Percentiles rank a stretch among this genome's conserved stretches.
Conservation (phyloP, 1,139 yeast species). For the Hemisphaericaspora subhashii region DNA sequence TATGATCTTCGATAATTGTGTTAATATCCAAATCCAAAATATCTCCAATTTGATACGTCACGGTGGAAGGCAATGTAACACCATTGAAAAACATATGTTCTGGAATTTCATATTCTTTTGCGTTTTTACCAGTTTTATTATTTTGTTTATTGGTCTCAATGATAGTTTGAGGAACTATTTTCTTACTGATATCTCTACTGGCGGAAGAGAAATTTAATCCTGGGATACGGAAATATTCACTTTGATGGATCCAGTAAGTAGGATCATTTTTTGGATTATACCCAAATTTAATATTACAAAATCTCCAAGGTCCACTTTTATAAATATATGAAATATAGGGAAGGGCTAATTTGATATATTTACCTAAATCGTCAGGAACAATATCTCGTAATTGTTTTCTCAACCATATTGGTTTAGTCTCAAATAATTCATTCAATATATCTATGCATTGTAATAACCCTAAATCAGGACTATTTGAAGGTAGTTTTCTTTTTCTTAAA, state of each 20-base stretch:
- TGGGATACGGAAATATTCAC: slow-evolving; percentile 74
- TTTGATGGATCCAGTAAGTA: slow-evolving; percentile 68
- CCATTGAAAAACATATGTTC: slow-evolving; percentile 73
- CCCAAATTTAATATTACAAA: slow-evolving; percentile 79
- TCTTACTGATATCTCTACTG: slow-evolving; percentile 10
- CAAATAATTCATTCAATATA: slow-evolving; percentile 56
- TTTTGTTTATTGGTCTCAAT: slow-evolving; percentile 16
- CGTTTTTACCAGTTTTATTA: slow-evolving; percentile 12
- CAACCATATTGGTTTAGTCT: slow-evolving; percentile 80
- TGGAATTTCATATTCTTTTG: slow-evolving; percentile 33
- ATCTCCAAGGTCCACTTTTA: slow-evolving; percentile 94
- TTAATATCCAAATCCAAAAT: slow-evolving; percentile 64
- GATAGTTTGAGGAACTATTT: slow-evolving; percentile 20
- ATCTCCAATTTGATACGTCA: slow-evolving; percentile 82
- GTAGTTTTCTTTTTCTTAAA: slow-evolving; percentile 21
- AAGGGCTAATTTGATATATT: slow-evolving; percentile 67
- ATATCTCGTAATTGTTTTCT: slow-evolving; percentile 70
- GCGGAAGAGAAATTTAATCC: slow-evolving; percentile 24
- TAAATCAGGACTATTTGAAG: slow-evolving; percentile 28
- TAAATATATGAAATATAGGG: slow-evolving; percentile 82
- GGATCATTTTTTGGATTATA: slow-evolving; percentile 66
- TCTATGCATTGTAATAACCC: slow-evolving; percentile 50
- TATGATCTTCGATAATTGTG: slow-evolving; percentile 42
- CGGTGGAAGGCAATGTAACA: slow-evolving; percentile 59
- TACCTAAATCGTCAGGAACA: slow-evolving; percentile 50